Base-by-base conservation (phyloP, 768 basidiomycete genomes). In the Pleurotus eryngii region DNA sequence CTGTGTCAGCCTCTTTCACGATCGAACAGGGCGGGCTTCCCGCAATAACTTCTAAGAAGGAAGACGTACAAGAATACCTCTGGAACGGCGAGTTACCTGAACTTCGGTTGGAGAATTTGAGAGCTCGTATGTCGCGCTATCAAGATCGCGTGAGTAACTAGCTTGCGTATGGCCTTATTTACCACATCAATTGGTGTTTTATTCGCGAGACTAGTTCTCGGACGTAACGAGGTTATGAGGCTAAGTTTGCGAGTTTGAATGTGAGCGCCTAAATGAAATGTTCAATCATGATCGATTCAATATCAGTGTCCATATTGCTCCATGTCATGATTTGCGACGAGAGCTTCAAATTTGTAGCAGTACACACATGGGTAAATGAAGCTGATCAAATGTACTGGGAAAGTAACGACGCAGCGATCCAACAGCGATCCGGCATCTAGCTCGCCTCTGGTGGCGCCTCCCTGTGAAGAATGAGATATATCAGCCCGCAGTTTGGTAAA, bases 21-120 rank as follows among this genome's bases (percentile, higher is more conserved):
- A 87, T 96, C 49, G 91, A 96, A 70, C 93, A 95, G 66, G 76
- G 75, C 63, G 91, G 92, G 4, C 69, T 95, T 57, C 93, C 93
- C 6, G 59, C 58, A 5, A 57, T 90, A 22, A 75, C 76, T 17
- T 59, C 64, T 30, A 57, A 67, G 26, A 60, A 63, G 8, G 57
- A 60, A 7, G 63, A 62, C 12, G 53, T 63, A 39, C 30, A 35
- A 35, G 57, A 48, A 47, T 77, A 76, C 56, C 63, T 68, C 9
- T 94, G 92, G 91, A 94, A 94, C 65, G 79, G 76, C n/a, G 89
- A 87, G 67, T 72, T 69, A 42, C 88, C 91, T 20, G 64, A 70
- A 59, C 71, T 72, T 64, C 79, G 90, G 67, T 75, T 91, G 49
- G 72, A 81, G 55, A 72, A 69, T 61, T 72, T 89, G 66, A 74